Evolutionary conservation across 108 stramenopile species (phyloP).

Genomic region (Fragilaria crotonensis): DNA sequence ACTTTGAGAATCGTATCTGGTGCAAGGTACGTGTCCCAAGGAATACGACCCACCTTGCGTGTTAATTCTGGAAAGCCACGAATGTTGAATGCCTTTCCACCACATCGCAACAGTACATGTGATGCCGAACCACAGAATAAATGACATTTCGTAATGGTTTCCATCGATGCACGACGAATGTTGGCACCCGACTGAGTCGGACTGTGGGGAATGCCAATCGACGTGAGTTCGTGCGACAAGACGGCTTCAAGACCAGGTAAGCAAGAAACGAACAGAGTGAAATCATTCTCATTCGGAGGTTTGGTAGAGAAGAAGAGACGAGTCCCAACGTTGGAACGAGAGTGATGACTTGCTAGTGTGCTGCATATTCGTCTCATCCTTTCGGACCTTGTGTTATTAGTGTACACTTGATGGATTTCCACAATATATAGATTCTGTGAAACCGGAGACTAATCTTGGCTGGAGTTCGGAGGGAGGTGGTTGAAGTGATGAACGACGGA

Average conservation of each 20-base stretch:
- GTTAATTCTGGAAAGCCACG: slow-evolving; percentile 54
- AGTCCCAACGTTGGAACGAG: no score
- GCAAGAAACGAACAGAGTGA: slow-evolving; percentile 38
- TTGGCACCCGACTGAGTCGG: slow-evolving; percentile 22
- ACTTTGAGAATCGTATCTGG: slow-evolving; percentile 18
- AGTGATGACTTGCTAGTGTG: no score
- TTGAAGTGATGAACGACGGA: no score
- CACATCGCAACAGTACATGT: slow-evolving; percentile 38
- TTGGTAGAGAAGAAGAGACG: no score
- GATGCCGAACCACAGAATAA: slow-evolving; percentile 58
- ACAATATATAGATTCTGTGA: no score
- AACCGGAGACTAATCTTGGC: no score
- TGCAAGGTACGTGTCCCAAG: slow-evolving; percentile 33
- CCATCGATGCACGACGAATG: slow-evolving; percentile 16
- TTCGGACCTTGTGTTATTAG: no score
- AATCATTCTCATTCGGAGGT: no score
- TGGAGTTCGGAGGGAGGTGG: no score
- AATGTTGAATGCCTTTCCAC: slow-evolving; percentile 39
- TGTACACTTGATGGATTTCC: no score
- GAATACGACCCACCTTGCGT: slow-evolving; percentile 48
- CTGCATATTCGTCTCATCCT: no score
- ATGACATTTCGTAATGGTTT: slow-evolving; percentile 38
- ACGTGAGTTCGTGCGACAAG: slow-evolving; percentile 37
- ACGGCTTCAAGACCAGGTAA: slow-evolving; percentile 63
- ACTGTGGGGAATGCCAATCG: slow-evolving; percentile 20